A percentile compares a stretch with the other conserved stretches of the same genome.
Conservation (phyloP, 2,329 filamentous ascomycete species). For the Fusarium tuaranense region DNA sequence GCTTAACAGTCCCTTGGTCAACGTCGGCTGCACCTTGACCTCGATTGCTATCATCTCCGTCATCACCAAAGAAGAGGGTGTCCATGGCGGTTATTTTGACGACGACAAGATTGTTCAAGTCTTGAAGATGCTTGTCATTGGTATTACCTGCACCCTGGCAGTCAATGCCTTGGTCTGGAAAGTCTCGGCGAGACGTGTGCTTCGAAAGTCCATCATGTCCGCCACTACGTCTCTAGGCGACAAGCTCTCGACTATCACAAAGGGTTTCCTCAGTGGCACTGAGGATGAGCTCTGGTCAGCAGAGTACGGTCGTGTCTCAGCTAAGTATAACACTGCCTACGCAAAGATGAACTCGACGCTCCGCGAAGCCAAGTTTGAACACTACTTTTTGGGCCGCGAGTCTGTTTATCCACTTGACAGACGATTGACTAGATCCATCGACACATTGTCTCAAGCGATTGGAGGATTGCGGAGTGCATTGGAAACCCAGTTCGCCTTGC, state of each 20-base stretch:
- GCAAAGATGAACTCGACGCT: conserved; percentile 80
- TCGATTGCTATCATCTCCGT: conserved; percentile 91
- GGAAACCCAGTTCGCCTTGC: conserved; percentile 85
- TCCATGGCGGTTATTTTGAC: conserved; percentile 85
- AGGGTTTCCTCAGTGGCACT: conserved; percentile 84
- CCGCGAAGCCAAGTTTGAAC: conserved; percentile 88
- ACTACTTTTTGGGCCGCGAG: conserved; percentile 85
- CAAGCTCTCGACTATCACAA: conserved; percentile 84
- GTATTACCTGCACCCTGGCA: conserved; percentile 75
- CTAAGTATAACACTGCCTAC: conserved; percentile 75
- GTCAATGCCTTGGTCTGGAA: conserved; percentile 85
- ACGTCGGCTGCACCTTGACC: conserved; percentile 85
- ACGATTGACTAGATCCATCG: conserved; percentile 84
- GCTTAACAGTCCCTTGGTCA: conserved; percentile 82
- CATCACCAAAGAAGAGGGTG: conserved; percentile 89
- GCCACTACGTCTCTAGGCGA: conserved; percentile 82
- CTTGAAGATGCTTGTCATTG: conserved; percentile 85
- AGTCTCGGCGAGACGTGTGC: conserved; percentile 77
- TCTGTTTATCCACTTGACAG: conserved; percentile 83
- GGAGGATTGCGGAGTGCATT: conserved; percentile 92
- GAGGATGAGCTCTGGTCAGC: conserved; percentile 80
- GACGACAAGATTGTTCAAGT: conserved; percentile 85
- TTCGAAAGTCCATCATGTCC: conserved; percentile 78
- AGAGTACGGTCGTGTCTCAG: conserved; percentile 71
- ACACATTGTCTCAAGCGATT: conserved; percentile 87